Evolutionary conservation across 116 monocot genomes (phyloP).

Genomic region (Posidonia oceanica): DNA sequence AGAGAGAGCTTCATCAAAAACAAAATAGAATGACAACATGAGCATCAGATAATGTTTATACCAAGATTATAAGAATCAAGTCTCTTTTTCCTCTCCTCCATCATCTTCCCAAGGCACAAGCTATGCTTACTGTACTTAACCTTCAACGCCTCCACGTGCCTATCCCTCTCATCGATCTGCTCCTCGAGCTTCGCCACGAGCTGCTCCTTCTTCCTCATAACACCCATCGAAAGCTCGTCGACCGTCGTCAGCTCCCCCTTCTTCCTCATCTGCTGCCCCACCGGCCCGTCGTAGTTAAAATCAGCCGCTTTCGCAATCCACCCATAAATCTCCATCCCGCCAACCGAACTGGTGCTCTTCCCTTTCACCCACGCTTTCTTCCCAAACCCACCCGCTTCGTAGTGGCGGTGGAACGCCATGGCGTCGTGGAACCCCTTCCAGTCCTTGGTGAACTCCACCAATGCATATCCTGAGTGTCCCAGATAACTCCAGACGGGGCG

Average conservation of each 20-base stretch:
- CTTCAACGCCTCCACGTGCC: conserved; percentile 9
- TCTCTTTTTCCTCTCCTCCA: background rate
- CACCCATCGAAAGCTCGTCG: background rate
- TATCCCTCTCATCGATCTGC: conserved; percentile 10
- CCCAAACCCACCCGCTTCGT: conserved; percentile 32
- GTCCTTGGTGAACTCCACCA: conserved; percentile 48
- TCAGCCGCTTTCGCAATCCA: conserved; percentile 12
- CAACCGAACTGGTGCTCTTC: background rate
- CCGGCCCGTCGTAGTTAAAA: background rate
- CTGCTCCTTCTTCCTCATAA: background rate
- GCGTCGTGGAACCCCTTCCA: conserved; percentile 71
- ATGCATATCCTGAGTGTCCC: conserved; percentile 34
- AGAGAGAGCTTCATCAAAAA: background rate
- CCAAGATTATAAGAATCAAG: conserved; percentile 5
- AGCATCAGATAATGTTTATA: background rate
- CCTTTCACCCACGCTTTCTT: conserved; percentile 39
- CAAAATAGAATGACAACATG: no score
- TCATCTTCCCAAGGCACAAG: background rate
- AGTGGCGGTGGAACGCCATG: conserved; percentile 59
- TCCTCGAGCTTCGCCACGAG: conserved; percentile 2
- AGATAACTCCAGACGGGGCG: conserved; percentile 25
- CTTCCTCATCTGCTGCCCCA: conserved; percentile 8
- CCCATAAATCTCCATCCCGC: conserved; percentile 3
- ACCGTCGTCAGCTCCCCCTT: conserved; percentile 12
- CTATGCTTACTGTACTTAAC: background rate